These are phyloP conservation scores for Wickerhamiella galacta DNA, from an alignment of 805 yeast genomes.

Conservation along the genomic window DNA sequence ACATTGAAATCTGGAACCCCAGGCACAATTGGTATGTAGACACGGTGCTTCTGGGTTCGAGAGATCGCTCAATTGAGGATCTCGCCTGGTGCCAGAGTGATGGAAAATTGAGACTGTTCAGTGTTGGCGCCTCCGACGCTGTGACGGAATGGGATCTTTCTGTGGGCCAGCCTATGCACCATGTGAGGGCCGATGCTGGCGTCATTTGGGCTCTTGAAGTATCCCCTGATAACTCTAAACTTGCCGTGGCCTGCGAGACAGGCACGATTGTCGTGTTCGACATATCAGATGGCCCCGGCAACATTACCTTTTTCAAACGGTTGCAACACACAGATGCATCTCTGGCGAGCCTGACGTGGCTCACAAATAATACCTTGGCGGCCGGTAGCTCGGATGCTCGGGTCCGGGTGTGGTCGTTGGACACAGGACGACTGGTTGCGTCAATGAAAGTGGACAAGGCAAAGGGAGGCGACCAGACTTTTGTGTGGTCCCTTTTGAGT, in stretches of 20 bases:
- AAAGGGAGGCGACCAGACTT: slow-evolving; percentile 56
- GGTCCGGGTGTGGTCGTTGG: slow-evolving; percentile 61
- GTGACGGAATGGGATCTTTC: slow-evolving; percentile 83
- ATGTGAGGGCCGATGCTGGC: slow-evolving; percentile 84
- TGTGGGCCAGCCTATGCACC: slow-evolving; percentile 53
- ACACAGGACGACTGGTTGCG: slow-evolving; percentile 40
- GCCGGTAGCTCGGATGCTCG: slow-evolving; percentile 97
- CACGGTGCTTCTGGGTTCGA: slow-evolving; percentile 51
- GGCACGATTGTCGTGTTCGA: slow-evolving; percentile 76
- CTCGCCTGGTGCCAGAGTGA: slow-evolving; percentile 51
- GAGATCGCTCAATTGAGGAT: slow-evolving; percentile 77
- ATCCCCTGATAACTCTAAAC: slow-evolving; percentile 38
- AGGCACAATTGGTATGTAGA: slow-evolving; percentile 66
- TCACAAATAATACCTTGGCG: slow-evolving; percentile 41
- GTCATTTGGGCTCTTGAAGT: slow-evolving; percentile 78
- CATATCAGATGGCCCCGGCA: slow-evolving; percentile 75
- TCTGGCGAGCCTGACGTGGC: slow-evolving; percentile 67
- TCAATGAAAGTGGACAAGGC: slow-evolving; percentile 88
- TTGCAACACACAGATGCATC: slow-evolving; percentile 52
- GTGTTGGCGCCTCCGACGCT: slow-evolving; percentile 84
- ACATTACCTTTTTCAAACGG: slow-evolving; percentile 55
- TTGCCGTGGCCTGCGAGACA: slow-evolving; percentile 91
- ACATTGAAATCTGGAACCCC: slow-evolving; percentile 92
- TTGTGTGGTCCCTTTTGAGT: slow-evolving; percentile 74
- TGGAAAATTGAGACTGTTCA: slow-evolving; percentile 53